These are phyloP conservation scores for Diatrype stigma DNA, from an alignment of 2,329 filamentous ascomycete genomes.

Conservation along the genomic window DNA sequence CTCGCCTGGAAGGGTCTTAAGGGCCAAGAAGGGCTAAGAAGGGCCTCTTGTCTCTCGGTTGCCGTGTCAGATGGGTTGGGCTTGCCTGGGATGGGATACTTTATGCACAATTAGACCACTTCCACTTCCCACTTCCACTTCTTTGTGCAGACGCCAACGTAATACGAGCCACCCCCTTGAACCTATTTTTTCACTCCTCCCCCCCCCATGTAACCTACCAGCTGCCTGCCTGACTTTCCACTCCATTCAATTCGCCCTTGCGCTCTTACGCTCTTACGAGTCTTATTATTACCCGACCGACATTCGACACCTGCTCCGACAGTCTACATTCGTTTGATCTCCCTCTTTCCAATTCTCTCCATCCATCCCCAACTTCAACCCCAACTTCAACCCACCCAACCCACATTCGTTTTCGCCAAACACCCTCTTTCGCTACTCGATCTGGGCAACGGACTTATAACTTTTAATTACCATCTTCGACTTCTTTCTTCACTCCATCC, in stretches of 20 bases:
- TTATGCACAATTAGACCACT: background rate
- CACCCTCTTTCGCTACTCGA: background rate
- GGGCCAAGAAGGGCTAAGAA: background rate
- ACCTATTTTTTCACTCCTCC: background rate
- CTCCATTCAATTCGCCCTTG: background rate
- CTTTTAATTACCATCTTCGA: background rate
- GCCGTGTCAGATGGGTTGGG: background rate
- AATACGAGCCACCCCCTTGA: background rate
- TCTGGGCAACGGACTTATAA: background rate
- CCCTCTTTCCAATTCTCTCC: no score
- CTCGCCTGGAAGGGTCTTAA: background rate
- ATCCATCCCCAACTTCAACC: background rate
- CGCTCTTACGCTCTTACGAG: background rate
- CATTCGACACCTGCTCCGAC: no score
- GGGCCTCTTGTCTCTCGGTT: background rate
- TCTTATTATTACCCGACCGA: no score
- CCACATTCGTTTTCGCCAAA: background rate
- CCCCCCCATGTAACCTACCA: background rate
- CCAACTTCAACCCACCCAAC: background rate
- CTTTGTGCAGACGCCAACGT: background rate
- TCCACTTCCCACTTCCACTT: no score
- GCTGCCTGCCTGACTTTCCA: no score
- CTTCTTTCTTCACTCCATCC: background rate
- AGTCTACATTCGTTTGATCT: no score
- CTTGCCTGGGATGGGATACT: no score